Evolutionary conservation across 768 basidiomycete species (phyloP).

Genomic region (Phaffia tasmanica): DNA sequence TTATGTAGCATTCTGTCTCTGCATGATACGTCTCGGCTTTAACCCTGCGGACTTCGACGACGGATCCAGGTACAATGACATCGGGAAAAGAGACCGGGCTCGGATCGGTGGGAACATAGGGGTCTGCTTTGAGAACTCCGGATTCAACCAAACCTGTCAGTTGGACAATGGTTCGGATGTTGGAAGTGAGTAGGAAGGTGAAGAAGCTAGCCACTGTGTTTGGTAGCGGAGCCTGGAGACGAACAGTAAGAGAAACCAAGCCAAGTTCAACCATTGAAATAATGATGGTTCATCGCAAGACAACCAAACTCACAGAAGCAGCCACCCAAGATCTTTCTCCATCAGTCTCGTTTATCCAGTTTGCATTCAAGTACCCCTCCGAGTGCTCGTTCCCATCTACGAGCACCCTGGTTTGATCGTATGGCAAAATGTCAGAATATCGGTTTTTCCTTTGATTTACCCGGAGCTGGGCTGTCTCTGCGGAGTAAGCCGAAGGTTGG

Average conservation of each 20-base stretch:
- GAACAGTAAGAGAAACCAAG: not conserved
- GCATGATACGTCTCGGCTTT: not conserved
- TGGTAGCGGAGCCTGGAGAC: conserved; percentile 35
- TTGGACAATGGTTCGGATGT: conserved; percentile 35
- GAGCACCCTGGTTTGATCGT: conserved; percentile 15
- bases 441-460: conserved; percentile 13
- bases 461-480: not conserved
- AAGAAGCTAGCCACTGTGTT: conserved; percentile 32
- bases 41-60: not conserved
- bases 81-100: conserved; percentile 4
- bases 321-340: conserved; percentile 35
- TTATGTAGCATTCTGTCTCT: conserved; percentile 5
- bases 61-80: not conserved
- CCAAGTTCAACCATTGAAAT: not conserved
- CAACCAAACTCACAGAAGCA: conserved; percentile 32
- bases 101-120: conserved; percentile 31
- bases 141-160: conserved; percentile 35
- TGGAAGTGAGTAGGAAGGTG: conserved; percentile 16
- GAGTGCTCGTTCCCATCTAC: conserved; percentile 20
- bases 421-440: conserved; percentile 15
- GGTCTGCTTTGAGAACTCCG: conserved; percentile 35
- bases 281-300: too few species aligned
- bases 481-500: not conserved
- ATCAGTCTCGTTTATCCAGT: conserved; percentile 33
- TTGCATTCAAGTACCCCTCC: conserved; percentile 36